Evolutionary conservation across 306 rosid species (phyloP).

Genomic region (Luffa acutangula): DNA sequence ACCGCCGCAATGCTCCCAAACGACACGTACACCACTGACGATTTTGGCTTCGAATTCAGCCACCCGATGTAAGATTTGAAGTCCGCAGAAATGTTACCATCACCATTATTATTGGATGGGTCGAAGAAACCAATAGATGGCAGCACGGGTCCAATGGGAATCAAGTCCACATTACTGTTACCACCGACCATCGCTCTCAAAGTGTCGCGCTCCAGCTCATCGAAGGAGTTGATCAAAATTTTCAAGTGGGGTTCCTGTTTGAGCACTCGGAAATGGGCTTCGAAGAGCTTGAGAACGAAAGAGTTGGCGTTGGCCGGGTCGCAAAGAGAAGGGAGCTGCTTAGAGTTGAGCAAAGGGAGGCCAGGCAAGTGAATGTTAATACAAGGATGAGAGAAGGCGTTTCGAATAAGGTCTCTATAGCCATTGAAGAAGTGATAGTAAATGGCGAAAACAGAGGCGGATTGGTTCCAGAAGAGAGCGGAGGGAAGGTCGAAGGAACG

Average conservation of each 20-base stretch:
- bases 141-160: slow-evolving; percentile 11
- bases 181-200: slow-evolving; percentile 8
- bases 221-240: slow-evolving; percentile 30
- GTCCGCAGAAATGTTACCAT: neutral
- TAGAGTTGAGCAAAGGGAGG: neutral
- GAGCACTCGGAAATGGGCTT: slow-evolving; percentile 13
- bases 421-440: slow-evolving; percentile 22
- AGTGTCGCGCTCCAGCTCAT: slow-evolving; percentile 27
- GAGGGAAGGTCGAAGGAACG: slow-evolving; percentile 10
- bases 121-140: neutral
- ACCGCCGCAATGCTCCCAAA: slow-evolving; percentile 7
- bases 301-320: neutral
- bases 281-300: neutral
- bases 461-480: slow-evolving; percentile 26
- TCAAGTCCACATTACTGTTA: neutral
- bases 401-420: neutral
- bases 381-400: neutral
- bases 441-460: slow-evolving; percentile 27
- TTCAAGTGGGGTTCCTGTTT: slow-evolving; percentile 10
- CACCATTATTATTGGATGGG: neutral
- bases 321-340: neutral
- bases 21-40: slow-evolving; percentile 8
- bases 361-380: neutral
- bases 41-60: slow-evolving; percentile 7
- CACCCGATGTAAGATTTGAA: neutral